A percentile compares a stretch with the other conserved stretches of the same genome.
phyloP scores from a whole-genome alignment of 352 stramenopile genomes.

The Globisporangium spinosum region DNA sequence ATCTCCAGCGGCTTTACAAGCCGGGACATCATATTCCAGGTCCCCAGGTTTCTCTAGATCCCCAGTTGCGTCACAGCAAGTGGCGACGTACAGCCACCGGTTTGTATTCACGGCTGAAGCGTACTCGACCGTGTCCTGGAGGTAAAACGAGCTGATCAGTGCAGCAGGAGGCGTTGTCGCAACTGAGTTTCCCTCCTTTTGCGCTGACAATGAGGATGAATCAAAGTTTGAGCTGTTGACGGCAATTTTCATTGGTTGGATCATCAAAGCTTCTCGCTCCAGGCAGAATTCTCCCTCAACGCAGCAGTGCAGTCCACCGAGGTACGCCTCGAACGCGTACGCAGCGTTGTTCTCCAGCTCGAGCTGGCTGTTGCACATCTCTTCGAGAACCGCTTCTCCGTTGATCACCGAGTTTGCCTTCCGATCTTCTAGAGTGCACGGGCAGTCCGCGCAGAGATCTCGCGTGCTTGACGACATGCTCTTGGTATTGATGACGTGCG shows the following conservation, averaged over 20 bases:
- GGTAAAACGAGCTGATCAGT: constrained; percentile 14
- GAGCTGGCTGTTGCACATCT: constrained; percentile 11
- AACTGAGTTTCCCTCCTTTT: neutral
- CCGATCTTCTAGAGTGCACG: constrained; percentile 12
- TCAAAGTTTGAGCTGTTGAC: neutral
- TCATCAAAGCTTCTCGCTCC: constrained; percentile 9
- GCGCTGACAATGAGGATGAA: neutral
- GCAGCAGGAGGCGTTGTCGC: neutral
- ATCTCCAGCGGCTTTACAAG: neutral
- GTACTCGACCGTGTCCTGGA: constrained; percentile 14
- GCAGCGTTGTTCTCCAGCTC: constrained; percentile 10
- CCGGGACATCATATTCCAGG: constrained; percentile 13
- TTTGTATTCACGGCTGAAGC: neutral
- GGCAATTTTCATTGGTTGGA: neutral
- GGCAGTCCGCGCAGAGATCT: constrained; percentile 6
- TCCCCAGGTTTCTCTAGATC: constrained; percentile 5
- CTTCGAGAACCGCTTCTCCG: neutral
- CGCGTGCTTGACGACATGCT: constrained; percentile 1
- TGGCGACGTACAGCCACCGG: constrained; percentile 12
- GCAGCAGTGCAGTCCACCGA: constrained; percentile 14
- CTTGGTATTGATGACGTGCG: constrained; percentile 14
- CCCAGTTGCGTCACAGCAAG: constrained; percentile 13
- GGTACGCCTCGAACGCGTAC: constrained; percentile 15
- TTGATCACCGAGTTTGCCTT: constrained; percentile 17
- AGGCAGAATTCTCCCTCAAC: constrained; percentile 14